Evolutionary conservation across 306 rosid genomes (phyloP).

Genomic region (Glycine latifolia): DNA sequence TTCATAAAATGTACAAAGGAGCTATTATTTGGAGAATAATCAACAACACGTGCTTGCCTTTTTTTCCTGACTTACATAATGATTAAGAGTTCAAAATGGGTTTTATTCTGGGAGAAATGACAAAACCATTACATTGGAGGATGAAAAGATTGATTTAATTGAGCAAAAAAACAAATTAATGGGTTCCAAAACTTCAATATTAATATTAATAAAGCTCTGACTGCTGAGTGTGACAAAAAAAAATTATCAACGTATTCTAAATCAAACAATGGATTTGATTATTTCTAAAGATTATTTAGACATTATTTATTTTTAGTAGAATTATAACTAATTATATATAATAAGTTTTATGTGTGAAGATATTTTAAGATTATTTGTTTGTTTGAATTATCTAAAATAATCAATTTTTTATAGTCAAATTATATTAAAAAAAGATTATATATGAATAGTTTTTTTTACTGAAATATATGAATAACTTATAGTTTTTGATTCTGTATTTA

Average conservation of each 20-base stretch:
- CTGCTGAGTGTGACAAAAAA: neutral
- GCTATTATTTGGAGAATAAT: slow-evolving; percentile 47
- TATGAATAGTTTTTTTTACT: too few species aligned
- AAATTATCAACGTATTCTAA: neutral
- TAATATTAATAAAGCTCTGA: neutral
- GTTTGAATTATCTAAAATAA: neutral
- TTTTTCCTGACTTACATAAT: slow-evolving; percentile 53
- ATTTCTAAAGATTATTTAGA: neutral
- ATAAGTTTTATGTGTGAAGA: neutral
- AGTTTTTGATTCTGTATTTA: neutral
- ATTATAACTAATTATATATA: neutral
- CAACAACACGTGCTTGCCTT: slow-evolving; percentile 50
- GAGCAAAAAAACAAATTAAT: slow-evolving; percentile 38
- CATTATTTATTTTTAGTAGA: neutral
- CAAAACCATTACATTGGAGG: slow-evolving; percentile 36
- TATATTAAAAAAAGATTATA: too few species aligned
- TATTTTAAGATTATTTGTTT: neutral
- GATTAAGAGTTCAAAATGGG: slow-evolving; percentile 45
- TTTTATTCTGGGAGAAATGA: slow-evolving; percentile 48
- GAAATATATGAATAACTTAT: neutral
- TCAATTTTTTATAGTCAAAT: neutral
- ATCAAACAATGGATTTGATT: neutral
- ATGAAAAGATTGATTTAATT: slow-evolving; percentile 49
- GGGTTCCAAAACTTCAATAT: slow-evolving; percentile 45
- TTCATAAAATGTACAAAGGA: slow-evolving; percentile 24